Conservation (phyloP, 352 stramenopile genomes). For the Blastocystis sp. region DNA sequence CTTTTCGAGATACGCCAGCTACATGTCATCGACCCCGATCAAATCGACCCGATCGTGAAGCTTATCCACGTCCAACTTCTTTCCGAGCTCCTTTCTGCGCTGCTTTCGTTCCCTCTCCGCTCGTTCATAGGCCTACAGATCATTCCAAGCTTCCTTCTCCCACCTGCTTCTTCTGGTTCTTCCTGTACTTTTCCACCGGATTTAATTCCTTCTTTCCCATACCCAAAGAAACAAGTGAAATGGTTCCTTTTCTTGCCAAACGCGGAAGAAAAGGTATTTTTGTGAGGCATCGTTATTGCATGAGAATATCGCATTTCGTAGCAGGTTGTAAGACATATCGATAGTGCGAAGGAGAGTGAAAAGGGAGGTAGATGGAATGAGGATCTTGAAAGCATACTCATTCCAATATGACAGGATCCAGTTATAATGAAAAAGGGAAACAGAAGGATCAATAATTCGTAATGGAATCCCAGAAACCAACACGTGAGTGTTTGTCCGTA, state of each 20-base stretch:
- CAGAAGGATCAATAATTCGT: too few relatives aligned
- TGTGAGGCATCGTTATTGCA: too few relatives aligned
- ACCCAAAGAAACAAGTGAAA: neutral
- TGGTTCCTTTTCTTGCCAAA: neutral
- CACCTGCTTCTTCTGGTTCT: slow-evolving; percentile 48
- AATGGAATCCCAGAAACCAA: too few relatives aligned
- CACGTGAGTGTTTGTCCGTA: too few relatives aligned
- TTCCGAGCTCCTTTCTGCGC: slow-evolving; percentile 13
- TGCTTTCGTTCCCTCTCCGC: slow-evolving; percentile 5
- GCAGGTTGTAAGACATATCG: too few relatives aligned
- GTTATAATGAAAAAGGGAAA: too few relatives aligned
- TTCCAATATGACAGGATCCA: too few relatives aligned
- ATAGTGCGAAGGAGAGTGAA: too few relatives aligned
- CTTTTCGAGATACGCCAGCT: slow-evolving; percentile 39
- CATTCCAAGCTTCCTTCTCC: neutral
- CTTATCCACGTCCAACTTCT: slow-evolving; percentile 43
- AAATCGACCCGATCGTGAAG: neutral
- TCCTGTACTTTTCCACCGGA: slow-evolving; percentile 33
- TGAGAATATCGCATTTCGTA: too few relatives aligned
- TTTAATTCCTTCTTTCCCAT: slow-evolving; percentile 41
- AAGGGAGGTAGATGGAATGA: neutral
- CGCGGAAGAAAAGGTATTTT: too few relatives aligned
- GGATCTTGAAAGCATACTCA: too few relatives aligned
- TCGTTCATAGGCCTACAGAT: slow-evolving; percentile 19
- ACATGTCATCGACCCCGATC: neutral